phyloP scores from a whole-genome alignment of 2,329 filamentous ascomycete species.

The Nothophaeocryptopus gaeumannii region DNA sequence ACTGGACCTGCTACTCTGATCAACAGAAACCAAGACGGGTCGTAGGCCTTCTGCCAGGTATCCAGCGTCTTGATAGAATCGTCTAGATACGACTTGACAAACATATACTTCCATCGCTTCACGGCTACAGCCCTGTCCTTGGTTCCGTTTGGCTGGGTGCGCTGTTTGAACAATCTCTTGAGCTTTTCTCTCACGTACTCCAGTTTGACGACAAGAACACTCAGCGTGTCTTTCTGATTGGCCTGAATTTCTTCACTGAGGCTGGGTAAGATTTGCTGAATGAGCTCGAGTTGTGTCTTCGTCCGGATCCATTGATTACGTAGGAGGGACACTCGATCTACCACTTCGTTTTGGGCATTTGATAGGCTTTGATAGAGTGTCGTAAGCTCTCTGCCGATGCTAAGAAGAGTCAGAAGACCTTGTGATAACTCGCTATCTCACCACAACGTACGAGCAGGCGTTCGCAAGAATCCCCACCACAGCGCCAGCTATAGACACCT shows the following conservation, averaged over 20 bases:
- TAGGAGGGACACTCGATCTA: no score
- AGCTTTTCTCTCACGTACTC: slow-evolving; percentile 2
- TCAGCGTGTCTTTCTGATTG: slow-evolving; percentile 21
- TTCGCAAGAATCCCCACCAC: no score
- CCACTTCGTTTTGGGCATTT: no score
- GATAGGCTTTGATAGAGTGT: no score
- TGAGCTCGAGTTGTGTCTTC: slow-evolving; percentile 28
- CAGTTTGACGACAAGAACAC: slow-evolving; percentile 1
- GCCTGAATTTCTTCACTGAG: slow-evolving; percentile 24
- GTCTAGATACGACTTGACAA: slow-evolving; percentile 27
- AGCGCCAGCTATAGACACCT: no score
- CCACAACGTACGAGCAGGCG: no score
- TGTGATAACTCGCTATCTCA: no score
- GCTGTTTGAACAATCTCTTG: neutral
- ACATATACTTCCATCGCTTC: slow-evolving; percentile 17
- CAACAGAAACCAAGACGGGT: slow-evolving; percentile 39
- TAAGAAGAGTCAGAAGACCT: no score
- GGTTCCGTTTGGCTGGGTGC: neutral
- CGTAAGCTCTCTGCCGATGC: no score
- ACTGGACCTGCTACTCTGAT: no score
- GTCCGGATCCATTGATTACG: slow-evolving; percentile 25
- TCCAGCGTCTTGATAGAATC: slow-evolving; percentile 33
- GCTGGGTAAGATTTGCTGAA: slow-evolving; percentile 18
- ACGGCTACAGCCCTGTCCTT: neutral
- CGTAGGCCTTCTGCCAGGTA: slow-evolving; percentile 34